Evolutionary conservation across 345 rosid species (phyloP).

Genomic region (Euphorbia peplus): DNA sequence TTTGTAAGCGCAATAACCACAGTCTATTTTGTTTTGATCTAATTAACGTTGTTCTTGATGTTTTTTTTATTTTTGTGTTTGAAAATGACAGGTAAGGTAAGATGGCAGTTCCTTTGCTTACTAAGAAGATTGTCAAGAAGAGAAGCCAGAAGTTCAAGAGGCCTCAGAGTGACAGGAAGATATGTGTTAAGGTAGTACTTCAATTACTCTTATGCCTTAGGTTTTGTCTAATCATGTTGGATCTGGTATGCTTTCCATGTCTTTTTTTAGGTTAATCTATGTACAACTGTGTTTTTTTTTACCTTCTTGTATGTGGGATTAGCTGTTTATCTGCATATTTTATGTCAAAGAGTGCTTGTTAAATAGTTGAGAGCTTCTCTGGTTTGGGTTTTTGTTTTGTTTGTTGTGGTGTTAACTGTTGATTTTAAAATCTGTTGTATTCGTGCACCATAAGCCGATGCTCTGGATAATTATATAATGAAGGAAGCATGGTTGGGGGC

Average conservation of each 20-base stretch:
- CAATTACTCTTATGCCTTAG: too few species aligned
- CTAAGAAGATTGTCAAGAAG: constrained; percentile 71
- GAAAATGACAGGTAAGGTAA: constrained; percentile 29
- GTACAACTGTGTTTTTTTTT: too few species aligned
- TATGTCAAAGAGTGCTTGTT: background rate
- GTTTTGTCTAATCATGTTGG: too few species aligned
- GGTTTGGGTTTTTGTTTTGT: too few species aligned
- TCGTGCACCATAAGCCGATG: constrained; percentile 47
- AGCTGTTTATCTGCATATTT: background rate
- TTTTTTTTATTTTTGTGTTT: background rate
- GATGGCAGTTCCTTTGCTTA: constrained; percentile 60
- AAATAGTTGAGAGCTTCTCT: too few species aligned
- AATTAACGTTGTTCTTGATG: background rate
- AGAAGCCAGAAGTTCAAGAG: constrained; percentile 60
- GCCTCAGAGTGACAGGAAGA: constrained; percentile 65
- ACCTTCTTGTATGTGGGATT: background rate
- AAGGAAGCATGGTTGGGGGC: constrained; percentile 56
- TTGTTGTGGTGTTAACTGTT: too few species aligned
- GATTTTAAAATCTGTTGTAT: background rate
- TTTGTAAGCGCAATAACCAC: too few species aligned
- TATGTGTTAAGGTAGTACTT: constrained; percentile 55
- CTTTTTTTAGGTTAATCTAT: too few species aligned
- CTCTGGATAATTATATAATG: constrained; percentile 42
- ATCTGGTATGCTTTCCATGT: too few species aligned
- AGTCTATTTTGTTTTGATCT: background rate